A percentile compares a stretch with the other conserved stretches of the same genome.
Evolutionary conservation across 2,329 filamentous ascomycete species (phyloP).

Genomic region (Penicillium brevicompactum): DNA sequence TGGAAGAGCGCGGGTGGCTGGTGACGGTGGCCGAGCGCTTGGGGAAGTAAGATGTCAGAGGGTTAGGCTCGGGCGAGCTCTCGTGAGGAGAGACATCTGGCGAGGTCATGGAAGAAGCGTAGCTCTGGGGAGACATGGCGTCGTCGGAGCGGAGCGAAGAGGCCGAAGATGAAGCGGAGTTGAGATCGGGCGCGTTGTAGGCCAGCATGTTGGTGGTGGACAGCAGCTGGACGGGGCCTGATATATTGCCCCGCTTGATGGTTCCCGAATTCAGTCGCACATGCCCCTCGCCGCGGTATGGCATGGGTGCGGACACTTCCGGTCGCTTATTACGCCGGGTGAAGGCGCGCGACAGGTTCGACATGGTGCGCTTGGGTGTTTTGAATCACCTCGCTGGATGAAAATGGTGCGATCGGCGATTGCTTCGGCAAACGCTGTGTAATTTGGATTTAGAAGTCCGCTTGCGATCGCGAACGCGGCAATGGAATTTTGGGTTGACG

Average conservation of each 20-base stretch:
- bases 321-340: slow-evolving; percentile 51
- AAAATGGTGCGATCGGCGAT: neutral
- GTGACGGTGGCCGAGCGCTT: slow-evolving; percentile 70
- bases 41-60: slow-evolving; percentile 64
- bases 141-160: slow-evolving; percentile 68
- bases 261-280: slow-evolving; percentile 47
- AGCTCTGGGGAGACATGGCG: slow-evolving; percentile 49
- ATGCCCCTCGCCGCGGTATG: slow-evolving; percentile 46
- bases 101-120: slow-evolving; percentile 52
- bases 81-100: slow-evolving; percentile 49
- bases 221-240: slow-evolving; percentile 79
- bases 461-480: slow-evolving; percentile 13
- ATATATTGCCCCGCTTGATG: slow-evolving; percentile 65
- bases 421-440: slow-evolving; percentile 8
- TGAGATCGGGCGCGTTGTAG: slow-evolving; percentile 88
- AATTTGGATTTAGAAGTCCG: slow-evolving; percentile 1
- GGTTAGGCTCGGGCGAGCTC: slow-evolving; percentile 52
- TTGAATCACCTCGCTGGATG: slow-evolving; percentile 1
- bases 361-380: slow-evolving; percentile 31
- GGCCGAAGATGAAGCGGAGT: slow-evolving; percentile 50
- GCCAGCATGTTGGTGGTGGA: slow-evolving; percentile 96
- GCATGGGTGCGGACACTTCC: slow-evolving; percentile 48
- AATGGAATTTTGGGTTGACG: slow-evolving; percentile 27
- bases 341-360: slow-evolving; percentile 47
- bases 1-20: slow-evolving; percentile 52